Percentiles rank a stretch among this genome's conserved stretches.
These are phyloP conservation scores for Truncatella angustata DNA, from an alignment of 2,329 filamentous ascomycete species.

Conservation along the genomic window DNA sequence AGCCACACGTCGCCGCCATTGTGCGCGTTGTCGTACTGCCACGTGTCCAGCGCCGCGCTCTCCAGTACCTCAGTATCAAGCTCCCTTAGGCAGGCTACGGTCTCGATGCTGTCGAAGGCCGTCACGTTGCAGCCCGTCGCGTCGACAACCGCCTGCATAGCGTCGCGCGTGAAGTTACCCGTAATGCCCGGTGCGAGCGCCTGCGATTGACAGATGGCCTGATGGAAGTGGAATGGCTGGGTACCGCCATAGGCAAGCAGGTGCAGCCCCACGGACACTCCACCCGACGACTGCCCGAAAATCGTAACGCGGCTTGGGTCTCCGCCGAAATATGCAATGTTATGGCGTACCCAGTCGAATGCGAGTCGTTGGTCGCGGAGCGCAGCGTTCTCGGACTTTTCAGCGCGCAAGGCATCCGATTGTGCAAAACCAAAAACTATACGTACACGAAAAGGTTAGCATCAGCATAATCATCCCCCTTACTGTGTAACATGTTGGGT, in stretches of 20 bases:
- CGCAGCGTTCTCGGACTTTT: slow-evolving; percentile 26
- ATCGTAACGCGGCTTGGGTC: slow-evolving; percentile 22
- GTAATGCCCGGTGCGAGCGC: slow-evolving; percentile 25
- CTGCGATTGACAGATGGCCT: slow-evolving; percentile 28
- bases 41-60: neutral
- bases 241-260: slow-evolving; percentile 23
- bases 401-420: slow-evolving; percentile 16
- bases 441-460: too few relatives aligned
- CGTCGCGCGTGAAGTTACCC: slow-evolving; percentile 19
- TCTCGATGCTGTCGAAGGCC: neutral
- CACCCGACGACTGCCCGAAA: too few relatives aligned
- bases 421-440: slow-evolving; percentile 1
- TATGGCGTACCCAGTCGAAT: slow-evolving; percentile 23
- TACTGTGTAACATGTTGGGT: too few relatives aligned
- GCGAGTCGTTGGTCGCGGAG: slow-evolving; percentile 30
- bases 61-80: neutral
- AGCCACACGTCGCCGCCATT: slow-evolving; percentile 20
- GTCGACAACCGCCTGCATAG: neutral
- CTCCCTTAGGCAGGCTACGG: neutral
- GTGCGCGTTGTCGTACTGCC: neutral
- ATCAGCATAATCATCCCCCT: too few relatives aligned
- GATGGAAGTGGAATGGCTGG: slow-evolving; percentile 25
- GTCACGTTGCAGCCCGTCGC: neutral
- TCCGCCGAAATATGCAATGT: slow-evolving; percentile 16
- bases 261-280: too few relatives aligned